Conservation (phyloP, 306 rosid species). For the Glycine soja region DNA sequence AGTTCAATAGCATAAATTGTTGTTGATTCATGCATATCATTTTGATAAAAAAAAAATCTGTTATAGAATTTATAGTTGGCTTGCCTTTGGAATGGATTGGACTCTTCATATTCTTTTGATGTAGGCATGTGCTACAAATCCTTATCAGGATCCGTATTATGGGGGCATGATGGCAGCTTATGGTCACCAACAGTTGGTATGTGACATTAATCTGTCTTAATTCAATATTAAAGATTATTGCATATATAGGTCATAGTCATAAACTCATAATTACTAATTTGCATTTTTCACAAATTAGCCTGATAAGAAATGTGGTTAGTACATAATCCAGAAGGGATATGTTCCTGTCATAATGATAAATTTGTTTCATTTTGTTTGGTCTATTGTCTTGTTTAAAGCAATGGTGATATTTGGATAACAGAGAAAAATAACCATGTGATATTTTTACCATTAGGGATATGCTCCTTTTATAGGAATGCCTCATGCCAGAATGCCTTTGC, state of each 20-base stretch:
- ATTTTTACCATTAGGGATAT: slow-evolving; percentile 66
- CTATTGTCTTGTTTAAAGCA: slow-evolving; percentile 6
- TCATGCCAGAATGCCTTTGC: slow-evolving; percentile 95
- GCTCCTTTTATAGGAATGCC: slow-evolving; percentile 90
- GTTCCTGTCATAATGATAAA: slow-evolving; percentile 18
- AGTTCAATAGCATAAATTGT: slow-evolving; percentile 12
- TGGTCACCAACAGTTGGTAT: slow-evolving; percentile 85
- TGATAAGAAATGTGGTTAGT: slow-evolving; percentile 5
- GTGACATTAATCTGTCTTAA: slow-evolving; percentile 38
- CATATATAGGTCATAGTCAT: slow-evolving; percentile 9
- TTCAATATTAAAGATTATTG: slow-evolving; percentile 23
- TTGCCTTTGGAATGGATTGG: slow-evolving; percentile 45
- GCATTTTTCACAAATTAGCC: slow-evolving; percentile 24
- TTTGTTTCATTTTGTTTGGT: neutral
- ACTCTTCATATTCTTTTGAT: slow-evolving; percentile 55
- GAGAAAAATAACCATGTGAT: slow-evolving; percentile 36
- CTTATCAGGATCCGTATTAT: slow-evolving; percentile 82
- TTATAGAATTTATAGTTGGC: slow-evolving; percentile 28
- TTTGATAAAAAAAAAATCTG: slow-evolving; percentile 35
- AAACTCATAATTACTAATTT: neutral
- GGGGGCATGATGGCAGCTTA: slow-evolving; percentile 93
- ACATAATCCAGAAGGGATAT: slow-evolving; percentile 20
- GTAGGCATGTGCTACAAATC: slow-evolving; percentile 93
- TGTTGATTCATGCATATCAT: slow-evolving; percentile 36
- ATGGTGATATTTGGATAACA: slow-evolving; percentile 19